phyloP scores from a whole-genome alignment of 106 monocot species.

The Posidonia australis region DNA sequence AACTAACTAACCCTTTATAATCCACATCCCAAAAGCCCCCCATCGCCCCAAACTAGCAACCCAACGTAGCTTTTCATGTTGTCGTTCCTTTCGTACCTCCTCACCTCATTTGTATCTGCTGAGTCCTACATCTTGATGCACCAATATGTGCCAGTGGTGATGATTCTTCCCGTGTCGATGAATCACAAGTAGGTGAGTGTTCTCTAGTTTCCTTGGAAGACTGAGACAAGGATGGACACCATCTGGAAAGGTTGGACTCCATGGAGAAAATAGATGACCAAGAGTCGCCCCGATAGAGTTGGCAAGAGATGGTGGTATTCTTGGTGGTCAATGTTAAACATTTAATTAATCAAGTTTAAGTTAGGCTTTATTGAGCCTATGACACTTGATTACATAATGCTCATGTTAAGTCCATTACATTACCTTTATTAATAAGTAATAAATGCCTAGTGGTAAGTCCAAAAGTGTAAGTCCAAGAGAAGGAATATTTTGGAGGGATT shows the following conservation, averaged over 20 bases:
- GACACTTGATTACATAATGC: too few relatives aligned
- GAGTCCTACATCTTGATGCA: slow-evolving; percentile 48
- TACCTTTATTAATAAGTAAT: too few relatives aligned
- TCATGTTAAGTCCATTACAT: too few relatives aligned
- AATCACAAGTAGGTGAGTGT: slow-evolving; percentile 36
- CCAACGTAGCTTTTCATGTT: slow-evolving; percentile 71
- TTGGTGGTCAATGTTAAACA: too few relatives aligned
- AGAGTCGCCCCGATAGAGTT: slow-evolving; percentile 6
- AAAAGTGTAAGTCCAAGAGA: too few relatives aligned
- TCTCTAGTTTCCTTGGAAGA: slow-evolving; percentile 33
- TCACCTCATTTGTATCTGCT: slow-evolving; percentile 18
- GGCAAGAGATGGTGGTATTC: too few relatives aligned
- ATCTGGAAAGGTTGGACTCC: slow-evolving; percentile 61
- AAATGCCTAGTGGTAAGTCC: too few relatives aligned
- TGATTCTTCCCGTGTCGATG: slow-evolving; percentile 26
- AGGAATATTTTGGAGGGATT: too few relatives aligned
- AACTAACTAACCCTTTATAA: too few relatives aligned
- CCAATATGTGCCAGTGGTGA: slow-evolving; percentile 63
- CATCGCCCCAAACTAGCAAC: slow-evolving; percentile 43
- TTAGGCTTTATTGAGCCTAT: too few relatives aligned
- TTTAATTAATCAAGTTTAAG: too few relatives aligned
- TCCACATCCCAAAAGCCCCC: slow-evolving; percentile 55
- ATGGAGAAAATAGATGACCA: slow-evolving; percentile 47
- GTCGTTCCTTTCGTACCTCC: slow-evolving; percentile 48
- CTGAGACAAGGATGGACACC: too few relatives aligned